These are phyloP conservation scores for Monosporascus sp. DNA, from an alignment of 2,329 filamentous ascomycete genomes.

Conservation along the genomic window DNA sequence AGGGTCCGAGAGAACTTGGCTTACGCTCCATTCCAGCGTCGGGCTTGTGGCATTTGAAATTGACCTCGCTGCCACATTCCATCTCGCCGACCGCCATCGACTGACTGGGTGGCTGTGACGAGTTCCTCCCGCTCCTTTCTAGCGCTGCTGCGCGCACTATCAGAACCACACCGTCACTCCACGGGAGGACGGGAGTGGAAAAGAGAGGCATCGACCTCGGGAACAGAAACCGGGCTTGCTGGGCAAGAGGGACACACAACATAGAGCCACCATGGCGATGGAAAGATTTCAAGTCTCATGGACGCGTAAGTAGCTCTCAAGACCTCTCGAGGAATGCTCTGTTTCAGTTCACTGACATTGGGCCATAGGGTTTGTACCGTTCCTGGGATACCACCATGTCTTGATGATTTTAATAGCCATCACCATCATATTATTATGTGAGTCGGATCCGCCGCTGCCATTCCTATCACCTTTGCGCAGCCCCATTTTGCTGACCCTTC, in stretches of 20 bases:
- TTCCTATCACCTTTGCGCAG: not conserved
- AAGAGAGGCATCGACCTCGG: not conserved
- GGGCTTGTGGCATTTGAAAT: conserved; percentile 14
- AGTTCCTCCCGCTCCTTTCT: conserved; percentile 10
- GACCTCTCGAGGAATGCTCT: not conserved
- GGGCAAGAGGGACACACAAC: conserved; percentile 4
- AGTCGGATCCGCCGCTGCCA: conserved; percentile 34
- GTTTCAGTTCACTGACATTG: not conserved
- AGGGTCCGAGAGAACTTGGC: not conserved
- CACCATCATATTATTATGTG: conserved; percentile 91
- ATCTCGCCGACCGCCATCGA: conserved; percentile 11
- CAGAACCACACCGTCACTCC: conserved; percentile 25
- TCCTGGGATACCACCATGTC: conserved; percentile 74
- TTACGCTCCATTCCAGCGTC: conserved; percentile 13
- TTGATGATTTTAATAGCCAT: conserved; percentile 96
- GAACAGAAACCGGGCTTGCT: not conserved
- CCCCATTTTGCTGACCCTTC: too few relatives aligned
- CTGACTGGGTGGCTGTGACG: conserved; percentile 6
- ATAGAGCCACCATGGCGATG: conserved; percentile 14
- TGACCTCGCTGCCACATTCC: conserved; percentile 15
- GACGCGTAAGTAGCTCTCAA: conserved; percentile 23
- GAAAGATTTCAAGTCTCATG: conserved; percentile 26
- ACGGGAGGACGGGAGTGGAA: conserved; percentile 26
- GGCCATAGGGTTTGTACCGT: conserved; percentile 56
- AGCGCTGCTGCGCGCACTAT: conserved; percentile 19